Conservation (phyloP, 73 alveolate species). For the Durusdinium trenchii region DNA sequence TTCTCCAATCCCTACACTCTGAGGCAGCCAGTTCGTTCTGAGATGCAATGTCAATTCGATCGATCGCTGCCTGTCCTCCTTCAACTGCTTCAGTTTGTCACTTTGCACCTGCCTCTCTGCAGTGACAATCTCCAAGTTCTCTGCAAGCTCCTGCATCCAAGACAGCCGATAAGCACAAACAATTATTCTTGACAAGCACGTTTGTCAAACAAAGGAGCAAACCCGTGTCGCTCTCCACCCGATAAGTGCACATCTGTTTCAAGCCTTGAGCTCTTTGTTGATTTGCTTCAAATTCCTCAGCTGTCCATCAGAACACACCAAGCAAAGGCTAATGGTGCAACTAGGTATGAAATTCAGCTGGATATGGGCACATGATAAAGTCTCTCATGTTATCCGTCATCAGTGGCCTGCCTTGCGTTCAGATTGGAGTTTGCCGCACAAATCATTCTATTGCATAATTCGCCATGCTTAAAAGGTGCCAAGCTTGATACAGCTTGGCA, state of each 20-base stretch:
- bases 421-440: neutral
- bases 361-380: too few species aligned
- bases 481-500: neutral
- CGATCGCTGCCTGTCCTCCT: slow-evolving; percentile 60
- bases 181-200: neutral
- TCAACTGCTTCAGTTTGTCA: slow-evolving; percentile 97
- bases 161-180: neutral
- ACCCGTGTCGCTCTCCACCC: neutral
- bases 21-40: neutral
- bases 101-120: slow-evolving; percentile 97
- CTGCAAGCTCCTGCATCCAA: slow-evolving; percentile 96
- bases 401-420: too few species aligned
- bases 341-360: too few species aligned
- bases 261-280: slow-evolving; percentile 82
- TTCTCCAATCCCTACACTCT: neutral
- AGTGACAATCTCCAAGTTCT: slow-evolving; percentile 97
- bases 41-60: too few species aligned
- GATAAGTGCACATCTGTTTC: neutral
- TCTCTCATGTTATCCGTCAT: too few species aligned
- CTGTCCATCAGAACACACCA: too few species aligned
- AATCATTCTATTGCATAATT: neutral
- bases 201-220: neutral
- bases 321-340: too few species aligned
- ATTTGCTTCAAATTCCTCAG: slow-evolving; percentile 76
- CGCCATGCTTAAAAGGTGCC: neutral